A percentile compares a stretch with the other conserved stretches of the same genome.
Evolutionary conservation across 495 filamentous ascomycete genomes (phyloP).

Genomic region (Filosporella fistucella): DNA sequence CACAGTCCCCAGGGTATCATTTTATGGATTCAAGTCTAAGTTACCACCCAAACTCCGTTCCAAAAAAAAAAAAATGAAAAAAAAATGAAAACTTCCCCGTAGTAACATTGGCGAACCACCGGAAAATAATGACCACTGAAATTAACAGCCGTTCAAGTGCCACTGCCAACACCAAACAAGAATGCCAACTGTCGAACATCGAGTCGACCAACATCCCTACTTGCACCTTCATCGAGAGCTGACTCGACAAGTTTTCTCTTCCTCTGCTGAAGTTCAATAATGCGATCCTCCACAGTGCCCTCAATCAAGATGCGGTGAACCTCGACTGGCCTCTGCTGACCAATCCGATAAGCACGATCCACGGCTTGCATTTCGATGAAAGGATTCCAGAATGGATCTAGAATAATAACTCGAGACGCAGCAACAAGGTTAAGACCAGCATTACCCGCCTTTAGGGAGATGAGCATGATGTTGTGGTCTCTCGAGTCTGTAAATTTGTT

Average conservation of each 20-base stretch:
- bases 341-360: slow-evolving; percentile 89
- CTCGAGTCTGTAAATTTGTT: slow-evolving; percentile 64
- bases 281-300: slow-evolving; percentile 86
- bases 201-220: slow-evolving; percentile 20
- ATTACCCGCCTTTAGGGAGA: slow-evolving; percentile 89
- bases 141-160: too few species aligned
- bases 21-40: too few species aligned
- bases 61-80: too few species aligned
- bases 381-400: slow-evolving; percentile 97
- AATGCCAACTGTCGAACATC: slow-evolving; percentile 17
- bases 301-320: slow-evolving; percentile 77
- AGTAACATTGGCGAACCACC: too few species aligned
- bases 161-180: slow-evolving; percentile 19
- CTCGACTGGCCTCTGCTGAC: slow-evolving; percentile 68
- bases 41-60: too few species aligned
- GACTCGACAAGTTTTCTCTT: slow-evolving; percentile 75
- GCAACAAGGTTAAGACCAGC: slow-evolving; percentile 83
- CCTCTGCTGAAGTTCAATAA: slow-evolving; percentile 76
- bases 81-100: too few species aligned
- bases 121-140: too few species aligned
- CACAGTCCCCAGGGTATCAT: too few species aligned
- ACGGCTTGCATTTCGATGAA: slow-evolving; percentile 94
- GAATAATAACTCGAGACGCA: slow-evolving; percentile 85
- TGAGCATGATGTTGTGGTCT: slow-evolving; percentile 70
- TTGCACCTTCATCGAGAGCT: slow-evolving; percentile 72